Percentiles rank a stretch among this genome's conserved stretches.
Evolutionary conservation across 2,329 filamentous ascomycete genomes (phyloP).

Genomic region (Dothiorella sarmentorum): DNA sequence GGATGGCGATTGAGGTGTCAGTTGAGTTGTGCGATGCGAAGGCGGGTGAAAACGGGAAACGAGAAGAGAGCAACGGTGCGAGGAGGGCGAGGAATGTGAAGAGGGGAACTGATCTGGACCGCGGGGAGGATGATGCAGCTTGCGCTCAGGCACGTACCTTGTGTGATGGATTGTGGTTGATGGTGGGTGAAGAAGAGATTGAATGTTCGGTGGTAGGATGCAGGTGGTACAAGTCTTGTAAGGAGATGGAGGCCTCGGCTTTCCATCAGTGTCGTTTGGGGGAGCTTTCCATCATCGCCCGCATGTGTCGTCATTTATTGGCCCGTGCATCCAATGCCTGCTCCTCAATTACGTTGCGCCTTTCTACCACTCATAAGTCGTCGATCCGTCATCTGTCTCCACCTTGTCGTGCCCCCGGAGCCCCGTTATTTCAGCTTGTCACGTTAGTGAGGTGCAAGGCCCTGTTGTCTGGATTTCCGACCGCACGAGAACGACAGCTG

Average conservation of each 20-base stretch:
- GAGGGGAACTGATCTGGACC: too few relatives aligned
- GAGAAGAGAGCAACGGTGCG: background rate
- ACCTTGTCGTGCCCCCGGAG: too few relatives aligned
- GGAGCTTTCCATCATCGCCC: conserved; percentile 4
- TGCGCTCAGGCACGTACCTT: background rate
- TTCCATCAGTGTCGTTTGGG: background rate
- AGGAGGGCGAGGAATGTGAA: background rate
- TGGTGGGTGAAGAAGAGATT: background rate
- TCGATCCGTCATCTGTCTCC: background rate
- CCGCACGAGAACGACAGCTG: too few relatives aligned
- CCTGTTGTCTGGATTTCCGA: too few relatives aligned
- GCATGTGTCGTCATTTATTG: conserved; percentile 11
- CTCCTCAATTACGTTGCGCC: conserved; percentile 12
- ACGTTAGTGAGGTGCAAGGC: too few relatives aligned
- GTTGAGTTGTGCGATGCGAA: background rate
- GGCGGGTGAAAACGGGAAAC: background rate
- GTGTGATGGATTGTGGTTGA: background rate
- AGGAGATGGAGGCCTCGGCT: background rate
- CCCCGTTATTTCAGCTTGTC: background rate
- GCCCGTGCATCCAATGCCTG: background rate
- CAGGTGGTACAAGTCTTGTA: conserved; percentile 6
- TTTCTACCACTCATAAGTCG: background rate
- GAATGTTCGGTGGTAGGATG: background rate
- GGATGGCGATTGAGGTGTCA: conserved; percentile 9
- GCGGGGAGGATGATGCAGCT: background rate